Evolutionary conservation across 805 yeast genomes (phyloP).

Genomic region (Teunomyces pallodes): DNA sequence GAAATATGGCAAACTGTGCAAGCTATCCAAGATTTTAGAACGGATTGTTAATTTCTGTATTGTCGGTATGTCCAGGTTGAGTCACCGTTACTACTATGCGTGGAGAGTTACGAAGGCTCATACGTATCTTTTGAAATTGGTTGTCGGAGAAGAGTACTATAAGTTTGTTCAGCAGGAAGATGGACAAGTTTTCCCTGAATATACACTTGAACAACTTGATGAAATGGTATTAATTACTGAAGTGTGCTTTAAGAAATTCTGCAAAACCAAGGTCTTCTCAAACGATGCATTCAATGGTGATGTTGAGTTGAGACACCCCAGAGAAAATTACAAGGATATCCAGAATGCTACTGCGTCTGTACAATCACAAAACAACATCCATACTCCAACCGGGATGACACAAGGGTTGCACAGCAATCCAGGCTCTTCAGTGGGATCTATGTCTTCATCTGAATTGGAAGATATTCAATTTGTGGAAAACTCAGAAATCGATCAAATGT

Average conservation of each 20-base stretch:
- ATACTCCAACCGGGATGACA: neutral
- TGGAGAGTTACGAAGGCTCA: conserved; percentile 66
- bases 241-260: conserved; percentile 19
- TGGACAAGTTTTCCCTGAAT: conserved; percentile 9
- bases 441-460: conserved; percentile 9
- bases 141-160: conserved; percentile 30
- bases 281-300: conserved; percentile 5
- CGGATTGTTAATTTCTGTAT: conserved; percentile 17
- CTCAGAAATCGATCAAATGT: conserved; percentile 33
- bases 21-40: conserved; percentile 24
- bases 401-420: neutral
- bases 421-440: conserved; percentile 6
- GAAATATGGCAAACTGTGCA: conserved; percentile 21
- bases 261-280: conserved; percentile 11
- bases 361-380: neutral
- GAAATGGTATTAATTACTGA: conserved; percentile 29
- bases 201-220: conserved; percentile 21
- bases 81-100: conserved; percentile 62
- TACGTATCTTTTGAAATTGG: conserved; percentile 35
- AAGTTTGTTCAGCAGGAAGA: conserved; percentile 3
- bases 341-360: neutral
- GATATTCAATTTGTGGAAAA: conserved; percentile 20
- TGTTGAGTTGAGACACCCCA: conserved; percentile 3
- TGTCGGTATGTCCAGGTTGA: conserved; percentile 32
- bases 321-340: neutral